phyloP scores from a whole-genome alignment of 441 rosid species.

The Erodium trifolium region DNA sequence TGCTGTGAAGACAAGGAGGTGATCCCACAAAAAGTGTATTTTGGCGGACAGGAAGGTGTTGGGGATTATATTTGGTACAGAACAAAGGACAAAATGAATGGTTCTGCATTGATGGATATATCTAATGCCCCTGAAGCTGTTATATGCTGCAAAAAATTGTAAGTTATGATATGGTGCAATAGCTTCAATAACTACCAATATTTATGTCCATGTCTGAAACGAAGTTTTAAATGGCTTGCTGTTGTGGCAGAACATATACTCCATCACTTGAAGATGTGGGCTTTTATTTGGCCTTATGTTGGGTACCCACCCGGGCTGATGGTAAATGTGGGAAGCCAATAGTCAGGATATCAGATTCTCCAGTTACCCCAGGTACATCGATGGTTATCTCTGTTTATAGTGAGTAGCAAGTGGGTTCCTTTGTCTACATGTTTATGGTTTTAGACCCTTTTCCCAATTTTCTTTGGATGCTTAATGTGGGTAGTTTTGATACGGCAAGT shows the following conservation, averaged over 20 bases:
- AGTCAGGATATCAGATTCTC: slow-evolving; percentile 59
- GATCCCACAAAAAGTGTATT: slow-evolving; percentile 70
- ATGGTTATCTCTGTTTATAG: slow-evolving; percentile 10
- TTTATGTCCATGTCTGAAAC: slow-evolving; percentile 13
- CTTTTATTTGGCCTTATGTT: slow-evolving; percentile 61
- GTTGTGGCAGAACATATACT: slow-evolving; percentile 53
- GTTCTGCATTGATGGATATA: slow-evolving; percentile 53
- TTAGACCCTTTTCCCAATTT: background rate
- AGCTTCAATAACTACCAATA: slow-evolving; percentile 7
- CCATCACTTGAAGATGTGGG: slow-evolving; percentile 89
- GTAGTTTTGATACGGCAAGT: background rate
- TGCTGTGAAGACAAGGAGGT: slow-evolving; percentile 68
- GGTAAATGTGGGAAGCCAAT: slow-evolving; percentile 83
- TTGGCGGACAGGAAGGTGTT: slow-evolving; percentile 84
- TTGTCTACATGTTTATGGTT: background rate
- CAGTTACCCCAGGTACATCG: slow-evolving; percentile 68
- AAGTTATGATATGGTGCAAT: slow-evolving; percentile 29
- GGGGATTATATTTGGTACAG: slow-evolving; percentile 86
- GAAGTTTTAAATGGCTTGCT: slow-evolving; percentile 11
- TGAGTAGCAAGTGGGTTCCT: background rate
- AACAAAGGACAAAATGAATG: slow-evolving; percentile 52
- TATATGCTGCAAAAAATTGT: slow-evolving; percentile 59
- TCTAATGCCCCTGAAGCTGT: slow-evolving; percentile 39
- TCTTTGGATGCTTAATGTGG: background rate
- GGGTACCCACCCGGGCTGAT: slow-evolving; percentile 84